phyloP scores from a whole-genome alignment of 163 green algal genomes.

The Volvox carteri region DNA sequence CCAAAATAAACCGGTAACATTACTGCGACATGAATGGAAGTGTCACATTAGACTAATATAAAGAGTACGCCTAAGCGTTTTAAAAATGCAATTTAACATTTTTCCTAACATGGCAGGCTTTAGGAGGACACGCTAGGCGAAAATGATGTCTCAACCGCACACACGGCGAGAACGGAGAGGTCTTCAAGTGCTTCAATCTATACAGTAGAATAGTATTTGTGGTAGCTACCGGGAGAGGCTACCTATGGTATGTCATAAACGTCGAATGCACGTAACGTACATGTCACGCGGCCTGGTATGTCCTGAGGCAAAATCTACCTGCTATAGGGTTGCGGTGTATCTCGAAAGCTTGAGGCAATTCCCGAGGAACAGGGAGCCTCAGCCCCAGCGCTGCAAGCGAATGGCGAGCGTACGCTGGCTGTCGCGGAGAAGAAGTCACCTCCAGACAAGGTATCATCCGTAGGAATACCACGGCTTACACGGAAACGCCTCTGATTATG shows the following conservation, averaged over 20 bases:
- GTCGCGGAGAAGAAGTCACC: conserved; percentile 18
- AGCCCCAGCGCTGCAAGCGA: neutral
- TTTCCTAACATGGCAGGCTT: too few relatives aligned
- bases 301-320: neutral
- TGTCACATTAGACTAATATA: too few relatives aligned
- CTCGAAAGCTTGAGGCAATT: neutral
- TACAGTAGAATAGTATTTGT: neutral
- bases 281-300: conserved; percentile 2
- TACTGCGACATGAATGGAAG: too few relatives aligned
- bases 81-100: too few relatives aligned
- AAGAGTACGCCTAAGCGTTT: too few relatives aligned
- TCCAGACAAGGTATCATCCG: neutral
- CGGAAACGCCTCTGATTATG: too few relatives aligned
- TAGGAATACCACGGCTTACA: too few relatives aligned
- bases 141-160: neutral
- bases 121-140: too few relatives aligned
- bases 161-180: neutral
- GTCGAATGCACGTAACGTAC: neutral
- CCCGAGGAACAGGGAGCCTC: neutral
- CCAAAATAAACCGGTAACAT: too few relatives aligned
- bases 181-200: neutral
- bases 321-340: conserved; percentile 23
- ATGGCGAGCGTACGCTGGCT: conserved; percentile 5
- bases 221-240: neutral
- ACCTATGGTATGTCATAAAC: neutral